Conservation (phyloP, 805 yeast species). For the Suhomyces vadensis region DNA sequence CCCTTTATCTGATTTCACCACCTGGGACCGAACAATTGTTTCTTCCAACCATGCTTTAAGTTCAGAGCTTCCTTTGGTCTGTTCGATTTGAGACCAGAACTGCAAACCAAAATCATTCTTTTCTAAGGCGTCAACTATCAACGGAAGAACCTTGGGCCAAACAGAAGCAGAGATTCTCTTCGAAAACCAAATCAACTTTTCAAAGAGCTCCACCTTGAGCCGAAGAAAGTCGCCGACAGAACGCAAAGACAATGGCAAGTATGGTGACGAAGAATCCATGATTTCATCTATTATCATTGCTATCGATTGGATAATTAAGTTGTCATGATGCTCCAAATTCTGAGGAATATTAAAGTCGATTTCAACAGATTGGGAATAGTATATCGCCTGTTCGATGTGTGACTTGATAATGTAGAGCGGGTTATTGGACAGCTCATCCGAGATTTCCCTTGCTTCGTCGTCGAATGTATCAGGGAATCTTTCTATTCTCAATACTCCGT, state of each 20-base stretch:
- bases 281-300: conserved; percentile 55
- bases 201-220: conserved; percentile 47
- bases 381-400: conserved; percentile 83
- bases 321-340: conserved; percentile 21
- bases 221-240: conserved; percentile 53
- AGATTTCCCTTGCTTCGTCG: conserved; percentile 21
- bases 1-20: conserved; percentile 3
- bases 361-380: conserved; percentile 52
- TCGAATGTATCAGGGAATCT: conserved; percentile 31
- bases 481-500: conserved; percentile 66
- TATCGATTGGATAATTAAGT: conserved; percentile 39
- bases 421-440: conserved; percentile 5
- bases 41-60: conserved; percentile 15
- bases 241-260: conserved; percentile 54
- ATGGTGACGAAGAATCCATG: conserved; percentile 53
- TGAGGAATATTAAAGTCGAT: conserved; percentile 49
- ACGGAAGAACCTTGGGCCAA: conserved; percentile 38
- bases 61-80: background rate
- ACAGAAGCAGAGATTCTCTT: conserved; percentile 46
- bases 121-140: conserved; percentile 32
- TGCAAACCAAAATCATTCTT: conserved; percentile 46
- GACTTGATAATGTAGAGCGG: conserved; percentile 52
- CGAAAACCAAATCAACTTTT: conserved; percentile 47
- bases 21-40: conserved; percentile 10
- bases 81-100: conserved; percentile 34